phyloP scores from a whole-genome alignment of 805 yeast species.

The Metschnikowia bowlesiae region DNA sequence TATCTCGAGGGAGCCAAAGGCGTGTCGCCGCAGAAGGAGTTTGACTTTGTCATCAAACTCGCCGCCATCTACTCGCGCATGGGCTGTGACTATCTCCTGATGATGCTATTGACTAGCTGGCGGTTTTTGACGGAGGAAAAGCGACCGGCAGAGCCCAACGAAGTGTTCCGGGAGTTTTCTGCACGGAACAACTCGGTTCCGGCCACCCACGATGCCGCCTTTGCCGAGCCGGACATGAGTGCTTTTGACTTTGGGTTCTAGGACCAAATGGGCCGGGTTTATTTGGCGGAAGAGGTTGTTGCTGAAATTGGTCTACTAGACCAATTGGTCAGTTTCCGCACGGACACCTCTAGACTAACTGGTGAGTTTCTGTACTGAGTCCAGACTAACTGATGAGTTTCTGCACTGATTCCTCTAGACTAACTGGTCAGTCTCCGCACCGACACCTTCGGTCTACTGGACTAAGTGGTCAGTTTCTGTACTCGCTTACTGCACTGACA shows the following conservation, averaged over 20 bases:
- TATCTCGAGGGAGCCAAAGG: conserved; percentile 49
- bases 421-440: too few relatives aligned
- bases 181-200: conserved; percentile 5
- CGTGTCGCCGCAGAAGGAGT: conserved; percentile 47
- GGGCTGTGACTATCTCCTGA: conserved; percentile 85
- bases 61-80: conserved; percentile 69
- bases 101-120: conserved; percentile 67
- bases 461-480: too few relatives aligned
- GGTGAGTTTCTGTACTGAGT: too few relatives aligned
- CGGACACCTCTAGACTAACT: too few relatives aligned
- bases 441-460: too few relatives aligned
- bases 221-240: conserved; percentile 75
- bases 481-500: too few relatives aligned
- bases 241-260: conserved; percentile 50
- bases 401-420: too few relatives aligned
- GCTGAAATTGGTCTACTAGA: too few relatives aligned
- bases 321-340: too few relatives aligned
- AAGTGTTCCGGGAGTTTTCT: conserved; percentile 16
- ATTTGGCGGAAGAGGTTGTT: too few relatives aligned
- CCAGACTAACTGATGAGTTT: too few relatives aligned
- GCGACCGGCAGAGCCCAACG: background rate
- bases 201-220: conserved; percentile 43
- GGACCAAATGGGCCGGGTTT: background rate
- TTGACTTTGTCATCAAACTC: conserved; percentile 56
- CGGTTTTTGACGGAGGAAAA: conserved; percentile 35